Evolutionary conservation across 257 asterid species (phyloP), one percentile per base, ranked within the genome.

Genomic region (Solanum dulcamara): DNA sequence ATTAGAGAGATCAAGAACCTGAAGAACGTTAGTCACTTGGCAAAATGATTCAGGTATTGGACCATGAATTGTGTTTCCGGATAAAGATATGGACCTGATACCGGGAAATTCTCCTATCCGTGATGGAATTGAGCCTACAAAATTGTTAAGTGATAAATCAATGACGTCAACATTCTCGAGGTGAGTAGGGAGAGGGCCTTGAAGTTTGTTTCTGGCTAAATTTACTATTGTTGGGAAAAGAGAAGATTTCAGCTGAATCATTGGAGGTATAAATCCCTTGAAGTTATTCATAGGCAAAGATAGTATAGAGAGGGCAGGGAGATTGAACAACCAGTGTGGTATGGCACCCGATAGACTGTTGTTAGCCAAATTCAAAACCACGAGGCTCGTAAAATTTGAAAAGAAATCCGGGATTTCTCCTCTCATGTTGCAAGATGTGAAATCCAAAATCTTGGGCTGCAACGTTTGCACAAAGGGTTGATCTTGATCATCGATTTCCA

Each of bases 301-400:
- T 60, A 84, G 44, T 55, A 68, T 17, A 71, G 70, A 28, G 3
- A 84, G 83, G 44, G 67, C 8, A 4, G 86, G 86, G 32, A 84
- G 86, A 67, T 84, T 84, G 86, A 84, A 84, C 40, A 84, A 51
- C 83, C 86, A 84, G 15, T 79, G 42, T 24, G 86, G 86, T 48
- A 84, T 84, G 57, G 28, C 10, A 0, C 86, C 86, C 1, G 86
- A 83, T 64, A 83, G 7, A 62, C 81, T 83, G 32, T 83, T 83
- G 48, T 83, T 83, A 42, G 66, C 68, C 0, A 83, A 71, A 75
- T 42, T 44, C 37, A 75, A 44, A 75, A 75, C 82, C 59, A 75
- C 60, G 9, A 75, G 81, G 15, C 37, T 44, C 12, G 60, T 24
- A 9, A 75, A 44, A 75, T 75, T 75, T 17, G 24, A 75, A 75